phyloP scores from a whole-genome alignment of 2,329 filamentous ascomycete genomes.

The Curvularia sp. region DNA sequence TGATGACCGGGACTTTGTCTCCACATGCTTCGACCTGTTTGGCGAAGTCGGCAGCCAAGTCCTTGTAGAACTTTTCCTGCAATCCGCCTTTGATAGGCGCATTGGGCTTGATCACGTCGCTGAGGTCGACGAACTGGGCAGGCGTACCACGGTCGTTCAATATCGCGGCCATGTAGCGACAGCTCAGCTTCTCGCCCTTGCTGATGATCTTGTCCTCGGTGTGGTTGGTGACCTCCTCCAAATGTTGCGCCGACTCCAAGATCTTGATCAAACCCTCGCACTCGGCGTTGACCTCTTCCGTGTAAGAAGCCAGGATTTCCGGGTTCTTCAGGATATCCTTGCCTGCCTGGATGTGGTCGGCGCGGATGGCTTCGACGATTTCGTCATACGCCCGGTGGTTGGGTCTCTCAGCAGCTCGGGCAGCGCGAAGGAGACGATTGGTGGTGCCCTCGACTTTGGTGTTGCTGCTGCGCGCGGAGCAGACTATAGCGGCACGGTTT shows the following conservation, averaged over 20 bases:
- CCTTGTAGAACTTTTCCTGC: slow-evolving; percentile 57
- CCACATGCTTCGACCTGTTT: slow-evolving; percentile 54
- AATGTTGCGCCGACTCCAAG: slow-evolving; percentile 66
- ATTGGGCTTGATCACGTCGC: slow-evolving; percentile 76
- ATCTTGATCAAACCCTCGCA: slow-evolving; percentile 83
- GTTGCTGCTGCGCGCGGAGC: slow-evolving; percentile 91
- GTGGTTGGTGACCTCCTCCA: slow-evolving; percentile 60
- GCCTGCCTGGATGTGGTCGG: slow-evolving; percentile 80
- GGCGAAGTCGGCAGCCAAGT: slow-evolving; percentile 53
- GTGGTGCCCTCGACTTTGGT: slow-evolving; percentile 96
- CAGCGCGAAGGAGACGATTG: slow-evolving; percentile 66
- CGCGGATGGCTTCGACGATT: slow-evolving; percentile 80
- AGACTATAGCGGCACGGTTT: slow-evolving; percentile 88
- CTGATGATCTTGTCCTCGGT: slow-evolving; percentile 79
- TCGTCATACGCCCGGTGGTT: slow-evolving; percentile 66
- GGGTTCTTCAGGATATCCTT: slow-evolving; percentile 55
- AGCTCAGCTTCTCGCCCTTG: slow-evolving; percentile 95
- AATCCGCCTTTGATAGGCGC: slow-evolving; percentile 47
- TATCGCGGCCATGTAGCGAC: slow-evolving; percentile 85
- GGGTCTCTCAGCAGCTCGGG: slow-evolving; percentile 55
- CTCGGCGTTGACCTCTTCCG: slow-evolving; percentile 74
- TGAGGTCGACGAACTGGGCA: slow-evolving; percentile 88
- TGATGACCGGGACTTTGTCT: slow-evolving; percentile 62
- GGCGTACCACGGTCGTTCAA: slow-evolving; percentile 81
- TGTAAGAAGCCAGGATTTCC: slow-evolving; percentile 62